A percentile compares a stretch with the other conserved stretches of the same genome.
phyloP scores from a whole-genome alignment of 108 stramenopile species.

The Parmales sp. region DNA sequence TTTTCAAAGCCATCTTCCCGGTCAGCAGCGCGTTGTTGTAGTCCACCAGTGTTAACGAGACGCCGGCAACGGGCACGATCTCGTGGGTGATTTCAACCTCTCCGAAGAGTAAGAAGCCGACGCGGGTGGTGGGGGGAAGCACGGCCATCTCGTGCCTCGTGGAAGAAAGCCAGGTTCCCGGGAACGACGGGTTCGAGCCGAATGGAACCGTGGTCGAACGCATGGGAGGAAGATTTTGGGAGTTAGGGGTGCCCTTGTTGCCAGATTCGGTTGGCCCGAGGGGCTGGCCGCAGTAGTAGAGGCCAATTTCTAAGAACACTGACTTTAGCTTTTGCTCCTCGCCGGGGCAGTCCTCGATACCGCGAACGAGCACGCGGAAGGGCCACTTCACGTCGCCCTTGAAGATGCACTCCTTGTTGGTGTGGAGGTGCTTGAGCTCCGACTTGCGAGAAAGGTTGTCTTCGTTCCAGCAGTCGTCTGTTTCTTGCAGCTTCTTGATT shows the following conservation, averaged over 20 bases:
- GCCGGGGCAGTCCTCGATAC: constrained; percentile 5
- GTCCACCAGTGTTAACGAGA: background rate
- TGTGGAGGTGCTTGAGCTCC: background rate
- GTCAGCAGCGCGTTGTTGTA: background rate
- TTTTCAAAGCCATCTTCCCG: background rate
- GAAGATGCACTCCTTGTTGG: background rate
- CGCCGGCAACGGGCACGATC: background rate
- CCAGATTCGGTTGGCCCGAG: background rate
- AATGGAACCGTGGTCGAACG: background rate
- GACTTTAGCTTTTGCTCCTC: background rate
- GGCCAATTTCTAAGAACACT: background rate
- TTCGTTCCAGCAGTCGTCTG: background rate
- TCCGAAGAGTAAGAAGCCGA: constrained; percentile 6
- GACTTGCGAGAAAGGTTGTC: background rate
- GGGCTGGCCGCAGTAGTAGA: background rate
- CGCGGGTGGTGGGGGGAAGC: constrained; percentile 4
- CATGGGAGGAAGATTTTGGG: background rate
- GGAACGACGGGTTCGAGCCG: background rate
- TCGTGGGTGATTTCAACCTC: background rate
- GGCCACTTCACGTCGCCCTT: background rate
- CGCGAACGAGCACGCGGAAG: background rate
- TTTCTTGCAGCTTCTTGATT: background rate
- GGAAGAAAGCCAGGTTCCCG: background rate
- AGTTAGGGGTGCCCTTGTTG: background rate
- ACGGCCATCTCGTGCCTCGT: constrained; percentile 2